Conservation (phyloP, 2,329 filamentous ascomycete species). For the Aspergillus amoenus region DNA sequence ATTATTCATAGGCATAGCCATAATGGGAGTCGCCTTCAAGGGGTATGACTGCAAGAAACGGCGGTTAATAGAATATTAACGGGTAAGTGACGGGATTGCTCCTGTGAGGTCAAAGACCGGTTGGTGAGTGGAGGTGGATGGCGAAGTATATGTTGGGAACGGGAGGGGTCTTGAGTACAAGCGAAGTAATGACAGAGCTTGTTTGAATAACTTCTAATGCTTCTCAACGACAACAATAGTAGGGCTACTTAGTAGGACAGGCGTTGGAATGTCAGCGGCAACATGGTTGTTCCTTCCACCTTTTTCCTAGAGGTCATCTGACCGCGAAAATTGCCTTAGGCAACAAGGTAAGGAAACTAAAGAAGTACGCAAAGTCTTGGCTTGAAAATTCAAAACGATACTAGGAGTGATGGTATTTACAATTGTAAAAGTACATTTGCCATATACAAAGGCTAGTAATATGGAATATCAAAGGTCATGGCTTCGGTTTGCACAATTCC, state of each 20-base stretch:
- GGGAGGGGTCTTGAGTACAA: not conserved
- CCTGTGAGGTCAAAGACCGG: not conserved
- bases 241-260: not conserved
- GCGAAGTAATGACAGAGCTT: not conserved
- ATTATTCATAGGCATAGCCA: constrained; percentile 62
- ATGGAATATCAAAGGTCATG: not conserved
- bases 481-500: not conserved
- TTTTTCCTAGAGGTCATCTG: constrained; percentile 3
- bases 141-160: not conserved
- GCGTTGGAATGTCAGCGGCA: not conserved
- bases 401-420: constrained; percentile 2
- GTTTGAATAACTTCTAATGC: not conserved
- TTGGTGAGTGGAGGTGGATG: not conserved
- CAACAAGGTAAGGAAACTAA: not conserved
- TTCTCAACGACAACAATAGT: not conserved
- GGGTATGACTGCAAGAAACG: not conserved
- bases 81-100: not conserved
- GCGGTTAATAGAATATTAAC: not conserved
- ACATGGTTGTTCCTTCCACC: not conserved
- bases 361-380: too few species aligned
- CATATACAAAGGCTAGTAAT: not conserved
- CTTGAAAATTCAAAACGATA: not conserved
- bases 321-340: not conserved
- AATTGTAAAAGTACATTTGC: constrained; percentile 2
- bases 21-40: constrained; percentile 19